Percentiles rank a stretch among this genome's conserved stretches.
These are phyloP conservation scores for Ceratobasidium sp. DNA, from an alignment of 1,284 basidiomycete genomes.

Conservation along the genomic window DNA sequence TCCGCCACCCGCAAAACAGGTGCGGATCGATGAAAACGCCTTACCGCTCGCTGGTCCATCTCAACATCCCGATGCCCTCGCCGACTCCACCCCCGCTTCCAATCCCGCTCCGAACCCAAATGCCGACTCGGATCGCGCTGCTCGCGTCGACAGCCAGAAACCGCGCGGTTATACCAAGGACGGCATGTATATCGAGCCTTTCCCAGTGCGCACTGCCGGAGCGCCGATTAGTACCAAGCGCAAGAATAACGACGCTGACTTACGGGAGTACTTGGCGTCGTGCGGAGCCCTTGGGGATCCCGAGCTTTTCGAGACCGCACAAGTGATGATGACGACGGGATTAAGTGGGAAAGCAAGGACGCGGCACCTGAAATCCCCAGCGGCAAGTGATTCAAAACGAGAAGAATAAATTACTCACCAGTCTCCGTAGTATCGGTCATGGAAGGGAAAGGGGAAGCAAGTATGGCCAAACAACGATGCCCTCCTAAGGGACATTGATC, in stretches of 20 bases:
- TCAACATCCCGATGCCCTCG: not conserved
- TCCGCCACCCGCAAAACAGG: not conserved
- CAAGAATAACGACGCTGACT: not conserved
- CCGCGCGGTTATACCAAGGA: not conserved
- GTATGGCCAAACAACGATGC: slow-evolving; percentile 14
- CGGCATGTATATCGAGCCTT: slow-evolving; percentile 17
- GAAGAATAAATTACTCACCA: too few species aligned
- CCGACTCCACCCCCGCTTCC: not conserved
- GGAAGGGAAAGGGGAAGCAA: slow-evolving; percentile 31
- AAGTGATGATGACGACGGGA: slow-evolving; percentile 39
- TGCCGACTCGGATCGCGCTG: too few species aligned
- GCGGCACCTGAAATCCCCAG: slow-evolving; percentile 1
- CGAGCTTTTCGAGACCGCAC: slow-evolving; percentile 21
- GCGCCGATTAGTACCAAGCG: slow-evolving; percentile 11
- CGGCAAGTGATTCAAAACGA: slow-evolving; percentile 5
- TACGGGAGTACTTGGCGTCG: not conserved
- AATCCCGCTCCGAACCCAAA: not conserved
- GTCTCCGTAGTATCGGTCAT: slow-evolving; percentile 7
- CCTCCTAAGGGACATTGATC: slow-evolving; percentile 4
- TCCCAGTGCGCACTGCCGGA: slow-evolving; percentile 22
- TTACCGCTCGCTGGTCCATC: slow-evolving; percentile 13
- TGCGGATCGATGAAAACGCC: not conserved
- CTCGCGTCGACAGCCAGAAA: too few species aligned
- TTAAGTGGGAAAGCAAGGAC: not conserved
- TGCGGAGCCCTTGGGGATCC: slow-evolving; percentile 7